Evolutionary conservation across 2,329 filamentous ascomycete species (phyloP).

Genomic region (Drechslera avenae): DNA sequence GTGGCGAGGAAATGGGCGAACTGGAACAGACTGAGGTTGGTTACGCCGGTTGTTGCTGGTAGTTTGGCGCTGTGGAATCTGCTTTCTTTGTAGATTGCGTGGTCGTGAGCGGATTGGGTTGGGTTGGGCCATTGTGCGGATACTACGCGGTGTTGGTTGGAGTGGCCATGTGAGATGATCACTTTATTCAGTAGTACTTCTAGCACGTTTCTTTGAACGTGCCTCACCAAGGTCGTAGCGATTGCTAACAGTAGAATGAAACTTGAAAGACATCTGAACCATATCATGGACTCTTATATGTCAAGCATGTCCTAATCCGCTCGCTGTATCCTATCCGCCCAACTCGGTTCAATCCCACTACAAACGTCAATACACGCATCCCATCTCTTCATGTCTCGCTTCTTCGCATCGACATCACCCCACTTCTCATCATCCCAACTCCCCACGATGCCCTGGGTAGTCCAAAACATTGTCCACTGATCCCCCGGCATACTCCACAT

Average conservation of each 20-base stretch:
- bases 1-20: constrained; percentile 45
- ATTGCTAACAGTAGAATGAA: no score
- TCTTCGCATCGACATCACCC: constrained; percentile 44
- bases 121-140: no score
- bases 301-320: constrained; percentile 1
- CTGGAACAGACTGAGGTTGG: constrained; percentile 44
- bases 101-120: not conserved
- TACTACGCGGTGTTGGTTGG: no score
- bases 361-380: constrained; percentile 58
- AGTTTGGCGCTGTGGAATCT: constrained; percentile 42
- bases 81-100: not conserved
- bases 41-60: constrained; percentile 44
- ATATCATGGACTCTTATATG: no score
- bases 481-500: constrained; percentile 80
- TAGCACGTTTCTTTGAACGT: no score
- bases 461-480: constrained; percentile 99
- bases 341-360: constrained; percentile 54
- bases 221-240: no score
- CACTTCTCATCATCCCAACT: constrained; percentile 61
- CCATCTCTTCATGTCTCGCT: constrained; percentile 51
- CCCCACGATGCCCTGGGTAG: constrained; percentile 65
- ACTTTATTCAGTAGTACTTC: no score
- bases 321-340: constrained; percentile 49
- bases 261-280: no score
- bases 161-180: not conserved